phyloP scores from a whole-genome alignment of 345 rosid genomes.

The Barbarea vulgaris region DNA sequence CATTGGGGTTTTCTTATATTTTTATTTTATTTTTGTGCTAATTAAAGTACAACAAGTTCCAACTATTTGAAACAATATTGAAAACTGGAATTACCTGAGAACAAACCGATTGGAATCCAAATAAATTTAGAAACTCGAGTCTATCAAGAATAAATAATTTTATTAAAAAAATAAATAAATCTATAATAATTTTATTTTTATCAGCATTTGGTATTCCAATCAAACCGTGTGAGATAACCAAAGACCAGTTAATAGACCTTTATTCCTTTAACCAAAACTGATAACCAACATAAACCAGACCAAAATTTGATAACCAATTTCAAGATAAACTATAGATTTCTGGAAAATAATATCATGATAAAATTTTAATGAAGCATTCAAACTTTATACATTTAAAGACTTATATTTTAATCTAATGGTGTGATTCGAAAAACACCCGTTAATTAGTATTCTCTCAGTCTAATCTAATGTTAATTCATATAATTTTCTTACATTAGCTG shows the following conservation, averaged over 20 bases:
- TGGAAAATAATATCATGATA: background rate
- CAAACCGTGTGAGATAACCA: no score
- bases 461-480: background rate
- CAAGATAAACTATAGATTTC: background rate
- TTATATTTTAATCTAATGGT: background rate
- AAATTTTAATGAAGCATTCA: background rate
- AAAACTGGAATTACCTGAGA: background rate
- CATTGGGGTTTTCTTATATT: background rate
- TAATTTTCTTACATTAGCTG: background rate
- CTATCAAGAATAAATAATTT: no score
- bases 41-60: background rate
- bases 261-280: background rate
- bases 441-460: background rate
- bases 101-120: no score
- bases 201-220: no score
- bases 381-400: background rate
- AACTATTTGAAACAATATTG: background rate
- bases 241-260: no score
- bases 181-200: no score
- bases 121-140: no score
- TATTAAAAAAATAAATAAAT: no score
- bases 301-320: background rate
- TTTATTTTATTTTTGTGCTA: background rate
- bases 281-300: background rate
- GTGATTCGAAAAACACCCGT: background rate